Base-by-base conservation (phyloP, 495 filamentous ascomycete genomes). In the Penicillium antarcticum region DNA sequence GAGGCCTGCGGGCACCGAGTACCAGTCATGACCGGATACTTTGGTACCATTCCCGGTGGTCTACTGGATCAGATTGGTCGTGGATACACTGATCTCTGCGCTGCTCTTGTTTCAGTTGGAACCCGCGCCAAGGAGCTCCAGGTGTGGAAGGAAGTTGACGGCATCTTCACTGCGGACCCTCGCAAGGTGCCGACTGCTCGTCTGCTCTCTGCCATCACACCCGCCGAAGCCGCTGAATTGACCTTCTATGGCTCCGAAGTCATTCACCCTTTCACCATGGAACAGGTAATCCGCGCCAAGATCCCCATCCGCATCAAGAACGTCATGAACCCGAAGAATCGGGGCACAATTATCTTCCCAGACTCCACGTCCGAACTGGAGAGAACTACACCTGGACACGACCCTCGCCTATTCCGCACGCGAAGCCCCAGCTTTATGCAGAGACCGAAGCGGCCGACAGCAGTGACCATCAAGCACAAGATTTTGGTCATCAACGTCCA, bases 231-330 rank as follows among this genome's bases (percentile, higher is more conserved):
- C 6, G 89, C 91, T 6, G 91, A 96, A 65, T 76, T 95, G 56
- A 96, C 91, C 9, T 96, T 94, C 62, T 95, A 95, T 65, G 91
- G 91, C 54, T 91, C 88, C 14, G 90, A 95, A 67, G 94, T 98
- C 57, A 97, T 98, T 56, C 94, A 98, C 61, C 94, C 94, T 42
- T 87, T 96, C 62, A 98, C 94, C 46, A 97, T 98, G 89, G 91
- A 98, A 71, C 94, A 97, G 66, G 94, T 94, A 43, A 96, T 97
- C 67, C 87, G 85, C 43, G 91, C 92, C 3, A 80, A 80, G 45
- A 97, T 97, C 66, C 89, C 87, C 8, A 95, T 97, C 58, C 88
- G 94, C 50, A 97, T 97, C 70, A 97, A 97, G 75, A 97, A 98
- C 66, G 94, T 97, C 63, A 92, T 95, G 74, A 96, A 97, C 60